Evolutionary conservation across 2,329 filamentous ascomycete species (phyloP).

Genomic region (Metarhizium robertsii): DNA sequence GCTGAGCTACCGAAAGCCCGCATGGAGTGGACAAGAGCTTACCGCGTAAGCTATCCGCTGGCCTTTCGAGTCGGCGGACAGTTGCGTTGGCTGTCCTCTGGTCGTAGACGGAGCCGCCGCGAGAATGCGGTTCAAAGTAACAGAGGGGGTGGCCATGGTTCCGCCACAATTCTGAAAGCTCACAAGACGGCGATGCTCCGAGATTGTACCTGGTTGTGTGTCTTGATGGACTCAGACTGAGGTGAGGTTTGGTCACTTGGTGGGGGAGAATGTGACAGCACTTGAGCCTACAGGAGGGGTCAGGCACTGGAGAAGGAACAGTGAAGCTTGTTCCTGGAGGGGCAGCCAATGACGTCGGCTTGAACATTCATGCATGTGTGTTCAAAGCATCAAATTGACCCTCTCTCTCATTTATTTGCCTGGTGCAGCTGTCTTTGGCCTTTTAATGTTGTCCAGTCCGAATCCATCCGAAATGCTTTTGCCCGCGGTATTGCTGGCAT

Average conservation of each 20-base stretch:
- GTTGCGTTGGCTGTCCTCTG: constrained; percentile 78
- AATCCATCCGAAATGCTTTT: no score
- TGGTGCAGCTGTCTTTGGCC: no score
- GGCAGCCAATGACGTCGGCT: neutral
- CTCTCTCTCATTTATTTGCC: no score
- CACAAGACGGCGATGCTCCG: neutral
- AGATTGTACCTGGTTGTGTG: neutral
- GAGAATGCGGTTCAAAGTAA: constrained; percentile 60
- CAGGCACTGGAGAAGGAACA: neutral
- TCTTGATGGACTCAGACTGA: neutral
- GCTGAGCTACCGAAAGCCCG: neutral
- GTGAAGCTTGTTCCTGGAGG: neutral
- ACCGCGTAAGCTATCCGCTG: constrained; percentile 90
- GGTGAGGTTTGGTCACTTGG: neutral
- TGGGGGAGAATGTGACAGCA: neutral
- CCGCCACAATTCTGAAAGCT: neutral
- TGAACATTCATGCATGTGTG: neutral
- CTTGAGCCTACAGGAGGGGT: neutral
- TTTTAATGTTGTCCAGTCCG: no score
- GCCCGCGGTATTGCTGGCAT: no score
- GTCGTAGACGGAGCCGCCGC: constrained; percentile 77
- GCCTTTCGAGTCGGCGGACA: constrained; percentile 81
- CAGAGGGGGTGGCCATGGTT: constrained; percentile 32
- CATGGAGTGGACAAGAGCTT: constrained; percentile 24
- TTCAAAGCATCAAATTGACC: no score